Conservation (phyloP, 1,284 basidiomycete genomes). For the Chalciporus sp. region DNA sequence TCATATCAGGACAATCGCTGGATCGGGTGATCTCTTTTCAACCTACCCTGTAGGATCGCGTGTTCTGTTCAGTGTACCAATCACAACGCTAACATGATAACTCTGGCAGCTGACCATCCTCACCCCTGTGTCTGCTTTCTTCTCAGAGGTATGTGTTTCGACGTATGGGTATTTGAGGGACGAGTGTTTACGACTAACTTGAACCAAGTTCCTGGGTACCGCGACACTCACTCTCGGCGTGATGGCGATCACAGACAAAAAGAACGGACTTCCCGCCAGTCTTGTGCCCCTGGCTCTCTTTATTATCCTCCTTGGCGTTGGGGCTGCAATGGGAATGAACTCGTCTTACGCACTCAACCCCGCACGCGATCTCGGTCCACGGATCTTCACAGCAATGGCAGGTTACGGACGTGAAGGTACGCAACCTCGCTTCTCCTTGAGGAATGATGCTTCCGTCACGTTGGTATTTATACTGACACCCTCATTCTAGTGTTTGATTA, state of each 20-base stretch:
- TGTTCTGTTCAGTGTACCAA: background rate
- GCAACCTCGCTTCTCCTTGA: background rate
- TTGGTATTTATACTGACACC: background rate
- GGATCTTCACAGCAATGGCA: slow-evolving; percentile 59
- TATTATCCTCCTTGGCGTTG: slow-evolving; percentile 56
- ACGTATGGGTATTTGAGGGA: too few relatives aligned
- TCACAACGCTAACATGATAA: slow-evolving; percentile 55
- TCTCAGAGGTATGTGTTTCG: slow-evolving; percentile 47
- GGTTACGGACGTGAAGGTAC: slow-evolving; percentile 56
- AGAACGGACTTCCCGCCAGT: slow-evolving; percentile 49
- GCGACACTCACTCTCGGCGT: slow-evolving; percentile 55
- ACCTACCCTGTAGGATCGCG: slow-evolving; percentile 64
- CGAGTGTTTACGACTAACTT: slow-evolving; percentile 16
- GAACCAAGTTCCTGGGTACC: slow-evolving; percentile 52
- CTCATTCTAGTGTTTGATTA: slow-evolving; percentile 43
- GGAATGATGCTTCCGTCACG: background rate
- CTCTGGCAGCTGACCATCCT: slow-evolving; percentile 23
- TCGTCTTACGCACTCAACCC: slow-evolving; percentile 66
- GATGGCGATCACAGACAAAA: slow-evolving; percentile 46
- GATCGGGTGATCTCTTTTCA: slow-evolving; percentile 69
- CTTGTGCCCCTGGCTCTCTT: slow-evolving; percentile 59
- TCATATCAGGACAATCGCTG: slow-evolving; percentile 58
- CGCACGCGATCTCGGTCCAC: slow-evolving; percentile 65
- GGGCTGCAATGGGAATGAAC: slow-evolving; percentile 55
- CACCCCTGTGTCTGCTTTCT: slow-evolving; percentile 60